A percentile compares a stretch with the other conserved stretches of the same genome.
Conservation (phyloP, 108 stramenopile species). For the Cyclotella atomus region DNA sequence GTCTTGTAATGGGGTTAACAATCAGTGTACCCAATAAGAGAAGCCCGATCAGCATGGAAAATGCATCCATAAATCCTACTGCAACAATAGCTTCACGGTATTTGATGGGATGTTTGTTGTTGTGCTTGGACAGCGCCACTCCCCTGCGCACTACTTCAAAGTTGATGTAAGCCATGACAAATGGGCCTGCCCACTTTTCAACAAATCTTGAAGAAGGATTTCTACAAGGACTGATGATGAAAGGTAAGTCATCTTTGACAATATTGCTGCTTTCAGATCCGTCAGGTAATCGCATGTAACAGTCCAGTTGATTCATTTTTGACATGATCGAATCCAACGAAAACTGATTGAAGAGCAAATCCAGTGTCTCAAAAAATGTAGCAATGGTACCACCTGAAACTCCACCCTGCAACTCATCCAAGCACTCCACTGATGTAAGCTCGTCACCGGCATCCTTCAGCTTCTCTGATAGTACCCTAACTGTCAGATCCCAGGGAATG, state of each 20-base stretch:
- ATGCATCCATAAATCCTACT: constrained; percentile 46
- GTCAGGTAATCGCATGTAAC: constrained; percentile 38
- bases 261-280: constrained; percentile 42
- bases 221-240: constrained; percentile 15
- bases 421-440: constrained; percentile 52
- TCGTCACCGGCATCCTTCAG: constrained; percentile 41
- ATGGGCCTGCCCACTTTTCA: constrained; percentile 53
- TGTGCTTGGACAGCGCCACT: constrained; percentile 54
- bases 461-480: constrained; percentile 45
- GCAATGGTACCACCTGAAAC: constrained; percentile 70
- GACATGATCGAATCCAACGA: not conserved
- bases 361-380: constrained; percentile 35
- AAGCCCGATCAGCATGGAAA: constrained; percentile 41
- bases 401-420: constrained; percentile 54
- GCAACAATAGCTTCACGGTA: constrained; percentile 65
- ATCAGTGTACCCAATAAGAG: constrained; percentile 40
- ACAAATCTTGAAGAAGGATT: constrained; percentile 11
- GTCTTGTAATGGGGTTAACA: constrained; percentile 64
- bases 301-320: constrained; percentile 32
- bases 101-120: constrained; percentile 18
- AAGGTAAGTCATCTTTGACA: constrained; percentile 20
- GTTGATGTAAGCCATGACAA: constrained; percentile 82
- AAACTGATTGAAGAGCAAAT: constrained; percentile 18
- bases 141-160: constrained; percentile 64
- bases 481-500: constrained; percentile 88